Conservation (phyloP, 768 basidiomycete genomes). For the Ramaria sp. region DNA sequence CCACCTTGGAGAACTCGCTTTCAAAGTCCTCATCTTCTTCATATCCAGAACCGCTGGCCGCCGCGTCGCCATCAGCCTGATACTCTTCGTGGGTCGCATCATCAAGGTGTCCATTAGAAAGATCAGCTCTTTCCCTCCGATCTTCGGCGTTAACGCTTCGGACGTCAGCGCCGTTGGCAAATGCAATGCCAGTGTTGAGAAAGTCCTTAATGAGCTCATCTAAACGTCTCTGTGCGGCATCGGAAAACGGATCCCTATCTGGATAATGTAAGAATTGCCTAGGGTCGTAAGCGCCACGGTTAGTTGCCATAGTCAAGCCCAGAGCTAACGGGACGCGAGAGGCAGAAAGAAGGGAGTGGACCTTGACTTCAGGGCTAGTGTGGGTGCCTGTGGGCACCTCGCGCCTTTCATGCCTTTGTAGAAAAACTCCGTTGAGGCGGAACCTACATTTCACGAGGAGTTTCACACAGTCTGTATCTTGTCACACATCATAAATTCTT, state of each 20-base stretch:
- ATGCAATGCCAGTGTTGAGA: background rate
- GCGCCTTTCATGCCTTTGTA: too few relatives aligned
- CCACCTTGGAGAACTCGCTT: background rate
- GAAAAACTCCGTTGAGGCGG: too few relatives aligned
- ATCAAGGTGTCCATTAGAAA: background rate
- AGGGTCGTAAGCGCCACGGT: background rate
- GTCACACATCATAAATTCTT: too few relatives aligned
- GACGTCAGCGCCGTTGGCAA: background rate
- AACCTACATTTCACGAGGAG: too few relatives aligned
- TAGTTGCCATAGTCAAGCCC: background rate
- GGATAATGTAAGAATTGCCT: background rate
- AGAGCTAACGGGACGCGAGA: background rate
- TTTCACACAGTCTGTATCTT: too few relatives aligned
- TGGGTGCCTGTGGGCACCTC: background rate
- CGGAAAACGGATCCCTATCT: constrained; percentile 1
- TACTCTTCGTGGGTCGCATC: background rate
- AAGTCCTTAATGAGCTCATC: background rate
- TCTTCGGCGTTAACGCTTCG: background rate
- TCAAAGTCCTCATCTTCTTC: background rate
- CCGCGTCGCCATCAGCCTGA: background rate
- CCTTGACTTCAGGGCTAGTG: background rate
- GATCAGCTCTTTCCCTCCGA: background rate
- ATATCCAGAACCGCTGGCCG: background rate
- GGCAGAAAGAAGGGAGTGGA: background rate
- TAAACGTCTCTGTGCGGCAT: background rate